Evolutionary conservation across 495 filamentous ascomycete species (phyloP), one percentile per base, ranked within the genome.

Genomic region (Penicillium bovifimosum): DNA sequence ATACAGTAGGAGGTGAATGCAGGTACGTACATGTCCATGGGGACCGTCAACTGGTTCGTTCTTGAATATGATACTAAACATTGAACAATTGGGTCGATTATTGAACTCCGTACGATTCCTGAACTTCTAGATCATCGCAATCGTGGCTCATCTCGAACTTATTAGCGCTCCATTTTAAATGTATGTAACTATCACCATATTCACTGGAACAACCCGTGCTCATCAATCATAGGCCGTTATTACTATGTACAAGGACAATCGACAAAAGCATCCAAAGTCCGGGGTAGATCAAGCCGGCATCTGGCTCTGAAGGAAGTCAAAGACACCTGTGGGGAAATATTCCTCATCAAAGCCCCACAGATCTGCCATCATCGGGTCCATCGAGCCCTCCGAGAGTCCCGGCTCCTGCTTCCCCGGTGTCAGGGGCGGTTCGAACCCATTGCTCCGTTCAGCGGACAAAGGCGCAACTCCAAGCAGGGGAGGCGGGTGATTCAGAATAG

Each of bases 311-410:
- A 76, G 61, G 51, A 76, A 76, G 56, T 76, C 73, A 54, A 76
- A 76, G 9, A 76, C 72, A 16, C 73, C 73, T 18, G 71, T 76
- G 13, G 73, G 73, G 50, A 76, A 76, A 50, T 74, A 75, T 16
- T 76, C 73, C 51, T 76, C 73, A 17, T 76, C 73, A 35, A 74
- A 75, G 7, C 73, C 72, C 73, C 73, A 76, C 27, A 75, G 52
- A 54, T 75, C 73, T 9, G 71, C 65, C 72, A 75, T 74, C 73
- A 75, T 75, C 1, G 73, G 73, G 24, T 76, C 72, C 18, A 70
- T 47, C 24, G 73, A 76, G 42, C 72, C 73, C 47, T 73, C 73
- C 3, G 72, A 75, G 6, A 76, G 61, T 16, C 73, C 73, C 3
- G 60, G 31, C 34, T 70, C 60, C 10, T 60, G 55, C 51, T 75